Conservation (phyloP, 352 stramenopile species). For the Phytophthora vignae region DNA sequence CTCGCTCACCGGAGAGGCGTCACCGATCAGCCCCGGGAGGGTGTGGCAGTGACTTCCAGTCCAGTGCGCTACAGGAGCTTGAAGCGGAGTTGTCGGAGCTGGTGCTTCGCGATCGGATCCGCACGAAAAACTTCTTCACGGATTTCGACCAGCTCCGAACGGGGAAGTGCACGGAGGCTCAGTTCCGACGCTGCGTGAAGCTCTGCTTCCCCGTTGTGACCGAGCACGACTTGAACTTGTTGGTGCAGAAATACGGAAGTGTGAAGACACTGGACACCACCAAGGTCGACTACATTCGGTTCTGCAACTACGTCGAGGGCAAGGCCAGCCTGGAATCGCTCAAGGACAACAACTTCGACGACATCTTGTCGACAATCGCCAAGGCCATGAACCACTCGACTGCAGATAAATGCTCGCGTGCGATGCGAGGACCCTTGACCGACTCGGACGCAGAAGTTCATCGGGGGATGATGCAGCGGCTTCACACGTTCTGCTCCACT, state of each 20-base stretch:
- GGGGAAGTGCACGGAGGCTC: conserved; percentile 76
- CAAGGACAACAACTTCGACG: conserved; percentile 59
- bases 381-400: conserved; percentile 35
- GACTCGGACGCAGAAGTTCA: conserved; percentile 57
- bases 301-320: conserved; percentile 73
- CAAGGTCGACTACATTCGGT: conserved; percentile 84
- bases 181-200: conserved; percentile 85
- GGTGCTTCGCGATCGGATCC: conserved; percentile 75
- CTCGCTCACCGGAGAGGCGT: conserved; percentile 62
- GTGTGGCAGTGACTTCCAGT: conserved; percentile 1
- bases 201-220: conserved; percentile 73
- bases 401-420: conserved; percentile 65
- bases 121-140: conserved; percentile 86
- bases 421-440: conserved; percentile 61
- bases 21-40: conserved; percentile 50
- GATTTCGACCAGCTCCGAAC: conserved; percentile 84
- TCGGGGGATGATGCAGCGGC: conserved; percentile 64
- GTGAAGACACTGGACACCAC: conserved; percentile 48
- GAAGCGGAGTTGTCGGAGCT: conserved; percentile 69
- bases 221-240: conserved; percentile 64
- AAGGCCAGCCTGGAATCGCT: conserved; percentile 31
- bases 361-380: conserved; percentile 57
- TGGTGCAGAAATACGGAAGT: conserved; percentile 68
- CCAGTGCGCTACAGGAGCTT: conserved; percentile 54
- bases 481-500: conserved; percentile 65